Base-by-base conservation (phyloP, 176 grass and related monocot genomes). In the Raddia guianensis region DNA sequence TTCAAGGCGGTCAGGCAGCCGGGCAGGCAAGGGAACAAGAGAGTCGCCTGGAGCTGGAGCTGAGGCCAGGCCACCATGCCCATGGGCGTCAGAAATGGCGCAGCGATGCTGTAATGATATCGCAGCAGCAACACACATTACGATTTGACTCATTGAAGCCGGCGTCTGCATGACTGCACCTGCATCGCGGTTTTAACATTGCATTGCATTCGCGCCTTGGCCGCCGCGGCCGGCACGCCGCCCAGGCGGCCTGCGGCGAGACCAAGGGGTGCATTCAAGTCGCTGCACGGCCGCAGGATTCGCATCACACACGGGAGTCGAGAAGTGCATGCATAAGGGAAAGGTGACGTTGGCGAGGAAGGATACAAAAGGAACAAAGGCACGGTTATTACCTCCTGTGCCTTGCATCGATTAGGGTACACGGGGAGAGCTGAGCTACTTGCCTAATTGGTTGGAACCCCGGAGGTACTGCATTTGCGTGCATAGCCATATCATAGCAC, bases 1-100 rank as follows among this genome's bases (percentile, higher is more conserved):
- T 27, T 27, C 27, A 27, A 27, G 27, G 27, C 27, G 27, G 18
- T 16, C 9, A 18, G 4, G 32, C 71, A 53, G 27, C 69, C 54
- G 14, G 9, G 40, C 63, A 42, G 68, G 61, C 68, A 32, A 43
- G 50, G 47, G 69, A 70, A 82, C 71, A 35, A 15, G 12, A 5
- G 16, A 11, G 18, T 37, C 54, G 66, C 86, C 86, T 83, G 60
- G 86, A 83, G 80, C 18, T 32, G 80, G 27, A 27, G 27, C 27
- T 27, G 27, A 27, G 27, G 27, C 27, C 27, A 75, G 75, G 46
- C 57, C 60, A 33, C 55, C 27, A 27, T 27, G 27, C 27, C 27
- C 27, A 27, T 27, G 27, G 20, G 57, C 54, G 4, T 52, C 53
- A 83, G 60, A 43, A 33, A 64, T 49, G 27, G 9, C 42, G 35